Evolutionary conservation across 345 rosid species (phyloP).

Genomic region (Microthlaspi erraticum): DNA sequence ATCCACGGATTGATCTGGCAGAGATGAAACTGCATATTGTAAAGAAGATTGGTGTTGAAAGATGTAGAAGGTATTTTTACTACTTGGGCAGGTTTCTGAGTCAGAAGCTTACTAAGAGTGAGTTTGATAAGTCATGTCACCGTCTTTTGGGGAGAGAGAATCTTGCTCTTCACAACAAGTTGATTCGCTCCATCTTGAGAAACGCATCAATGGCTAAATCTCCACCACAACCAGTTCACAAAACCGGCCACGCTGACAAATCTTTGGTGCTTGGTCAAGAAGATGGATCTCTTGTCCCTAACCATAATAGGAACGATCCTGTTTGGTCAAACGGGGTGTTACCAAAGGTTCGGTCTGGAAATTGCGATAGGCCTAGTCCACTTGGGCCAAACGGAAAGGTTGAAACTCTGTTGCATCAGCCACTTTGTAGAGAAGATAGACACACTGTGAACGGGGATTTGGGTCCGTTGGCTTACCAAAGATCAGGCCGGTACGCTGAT

Average conservation of each 20-base stretch:
- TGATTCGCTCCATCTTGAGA: constrained; percentile 76
- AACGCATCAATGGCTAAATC: constrained; percentile 76
- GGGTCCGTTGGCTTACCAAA: constrained; percentile 67
- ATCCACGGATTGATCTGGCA: constrained; percentile 80
- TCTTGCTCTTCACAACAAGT: constrained; percentile 85
- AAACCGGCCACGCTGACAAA: constrained; percentile 55
- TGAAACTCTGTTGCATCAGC: constrained; percentile 58
- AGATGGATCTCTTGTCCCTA: constrained; percentile 52
- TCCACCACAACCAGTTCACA: constrained; percentile 70
- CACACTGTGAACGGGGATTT: constrained; percentile 67
- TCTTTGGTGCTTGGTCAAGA: constrained; percentile 57
- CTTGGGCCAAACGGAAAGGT: constrained; percentile 91
- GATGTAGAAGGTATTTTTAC: constrained; percentile 76
- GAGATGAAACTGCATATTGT: constrained; percentile 77
- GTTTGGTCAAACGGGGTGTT: constrained; percentile 84
- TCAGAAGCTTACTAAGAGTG: constrained; percentile 84
- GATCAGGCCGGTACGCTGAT: constrained; percentile 62
- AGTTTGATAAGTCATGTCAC: constrained; percentile 78
- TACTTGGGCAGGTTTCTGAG: constrained; percentile 80
- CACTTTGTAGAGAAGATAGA: constrained; percentile 57
- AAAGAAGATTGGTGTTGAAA: constrained; percentile 88
- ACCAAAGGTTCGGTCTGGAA: constrained; percentile 71
- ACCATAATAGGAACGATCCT: constrained; percentile 62
- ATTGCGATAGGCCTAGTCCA: constrained; percentile 72
- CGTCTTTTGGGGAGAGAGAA: constrained; percentile 86